A percentile compares a stretch with the other conserved stretches of the same genome.
Evolutionary conservation across 768 basidiomycete species (phyloP).

Genomic region (Suillus tomentosus): DNA sequence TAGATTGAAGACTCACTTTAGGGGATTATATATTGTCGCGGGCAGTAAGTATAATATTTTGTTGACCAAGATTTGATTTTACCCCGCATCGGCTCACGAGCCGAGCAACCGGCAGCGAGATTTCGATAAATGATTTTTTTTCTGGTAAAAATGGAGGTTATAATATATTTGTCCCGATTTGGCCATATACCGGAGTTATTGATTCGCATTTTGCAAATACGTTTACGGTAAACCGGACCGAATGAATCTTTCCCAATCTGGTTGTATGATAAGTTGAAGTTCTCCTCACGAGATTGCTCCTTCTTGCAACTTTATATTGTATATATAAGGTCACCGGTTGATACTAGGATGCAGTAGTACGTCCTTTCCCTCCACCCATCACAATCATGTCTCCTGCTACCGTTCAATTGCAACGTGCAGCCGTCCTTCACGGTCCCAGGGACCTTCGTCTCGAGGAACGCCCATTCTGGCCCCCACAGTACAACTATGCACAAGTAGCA

Average conservation of each 20-base stretch:
- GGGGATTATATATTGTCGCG: conserved; percentile 24
- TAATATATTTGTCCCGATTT: conserved; percentile 19
- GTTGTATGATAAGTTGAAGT: conserved; percentile 19
- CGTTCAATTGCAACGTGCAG: conserved; percentile 62
- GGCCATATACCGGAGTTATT: conserved; percentile 14
- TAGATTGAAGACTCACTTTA: conserved; percentile 4
- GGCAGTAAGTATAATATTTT: not conserved
- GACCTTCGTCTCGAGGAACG: conserved; percentile 84
- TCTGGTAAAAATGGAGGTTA: not conserved
- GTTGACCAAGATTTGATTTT: conserved; percentile 20
- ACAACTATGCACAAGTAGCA: conserved; percentile 77
- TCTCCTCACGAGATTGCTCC: conserved; percentile 36
- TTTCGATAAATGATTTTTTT: not conserved
- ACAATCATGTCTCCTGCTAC: conserved; percentile 46
- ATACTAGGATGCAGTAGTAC: conserved; percentile 22
- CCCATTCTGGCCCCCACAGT: conserved; percentile 66
- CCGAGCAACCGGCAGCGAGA: conserved; percentile 27
- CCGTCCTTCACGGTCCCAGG: conserved; percentile 80
- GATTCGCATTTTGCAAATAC: conserved; percentile 21
- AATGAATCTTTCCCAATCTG: conserved; percentile 22
- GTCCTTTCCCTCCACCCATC: conserved; percentile 22
- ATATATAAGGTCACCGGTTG: conserved; percentile 9
- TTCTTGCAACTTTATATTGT: conserved; percentile 37
- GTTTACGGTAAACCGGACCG: conserved; percentile 37
- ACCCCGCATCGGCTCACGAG: conserved; percentile 31